Evolutionary conservation across 225 moss, liverwort and hornwort species (phyloP).

Genomic region (Anthoceros angustus): DNA sequence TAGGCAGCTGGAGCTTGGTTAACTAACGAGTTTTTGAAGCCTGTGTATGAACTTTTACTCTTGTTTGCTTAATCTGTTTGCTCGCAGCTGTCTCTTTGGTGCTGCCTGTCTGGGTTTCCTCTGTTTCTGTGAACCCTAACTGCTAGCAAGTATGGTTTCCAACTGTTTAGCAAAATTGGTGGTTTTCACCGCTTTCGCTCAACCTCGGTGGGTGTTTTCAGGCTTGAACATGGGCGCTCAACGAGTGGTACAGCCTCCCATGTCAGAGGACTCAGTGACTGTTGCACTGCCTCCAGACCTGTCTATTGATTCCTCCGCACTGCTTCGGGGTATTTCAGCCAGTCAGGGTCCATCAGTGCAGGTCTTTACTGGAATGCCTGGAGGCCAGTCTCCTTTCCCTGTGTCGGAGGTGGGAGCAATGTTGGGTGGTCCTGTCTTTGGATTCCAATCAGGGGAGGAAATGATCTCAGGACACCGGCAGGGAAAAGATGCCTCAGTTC

Average conservation of each 20-base stretch:
- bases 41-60: too few species aligned
- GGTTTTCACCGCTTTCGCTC: slow-evolving; percentile 20
- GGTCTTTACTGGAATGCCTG: slow-evolving; percentile 42
- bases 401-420: slow-evolving; percentile 94
- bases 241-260: slow-evolving; percentile 50
- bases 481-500: slow-evolving; percentile 21
- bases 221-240: slow-evolving; percentile 49
- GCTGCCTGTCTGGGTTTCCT: background rate
- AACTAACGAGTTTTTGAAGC: too few species aligned
- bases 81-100: background rate
- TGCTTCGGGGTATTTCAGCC: slow-evolving; percentile 47
- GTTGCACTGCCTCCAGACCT: slow-evolving; percentile 87
- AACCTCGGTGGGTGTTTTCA: slow-evolving; percentile 17
- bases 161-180: too few species aligned
- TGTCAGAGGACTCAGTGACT: slow-evolving; percentile 82
- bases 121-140: too few species aligned
- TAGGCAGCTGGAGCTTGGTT: background rate
- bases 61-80: background rate
- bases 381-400: slow-evolving; percentile 67
- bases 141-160: too few species aligned
- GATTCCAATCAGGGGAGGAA: slow-evolving; percentile 65
- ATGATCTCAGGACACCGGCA: slow-evolving; percentile 42
- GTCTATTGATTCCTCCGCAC: slow-evolving; percentile 74
- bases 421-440: slow-evolving; percentile 62
- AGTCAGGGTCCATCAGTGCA: slow-evolving; percentile 47